Conservation (phyloP, 352 stramenopile species). For the Thalassiosira livingstoniorum region DNA sequence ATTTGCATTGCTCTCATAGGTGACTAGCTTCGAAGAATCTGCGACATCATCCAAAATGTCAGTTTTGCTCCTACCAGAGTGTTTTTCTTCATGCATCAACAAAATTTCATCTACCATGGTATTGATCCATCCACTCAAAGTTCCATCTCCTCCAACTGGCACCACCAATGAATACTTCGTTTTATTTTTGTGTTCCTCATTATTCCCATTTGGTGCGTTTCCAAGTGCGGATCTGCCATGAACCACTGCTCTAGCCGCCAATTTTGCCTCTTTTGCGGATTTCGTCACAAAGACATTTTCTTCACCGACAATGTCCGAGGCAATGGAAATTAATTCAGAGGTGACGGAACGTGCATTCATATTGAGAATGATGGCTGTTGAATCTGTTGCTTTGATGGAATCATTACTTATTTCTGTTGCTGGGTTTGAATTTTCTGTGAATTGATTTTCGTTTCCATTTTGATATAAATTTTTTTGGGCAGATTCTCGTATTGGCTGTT, state of each 20-base stretch:
- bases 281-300: constrained; percentile 64
- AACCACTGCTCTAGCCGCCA: constrained; percentile 50
- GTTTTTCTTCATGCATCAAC: constrained; percentile 11
- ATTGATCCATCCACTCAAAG: constrained; percentile 72
- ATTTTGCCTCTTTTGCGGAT: constrained; percentile 53
- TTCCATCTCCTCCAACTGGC: constrained; percentile 77
- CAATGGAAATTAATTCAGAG: constrained; percentile 44
- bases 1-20: too few relatives aligned
- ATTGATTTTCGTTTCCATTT: too few relatives aligned
- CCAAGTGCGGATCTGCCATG: background rate
- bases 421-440: too few relatives aligned
- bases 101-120: constrained; percentile 48
- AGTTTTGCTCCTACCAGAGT: background rate
- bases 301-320: constrained; percentile 43
- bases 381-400: too few relatives aligned
- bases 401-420: too few relatives aligned
- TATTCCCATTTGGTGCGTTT: background rate
- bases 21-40: background rate
- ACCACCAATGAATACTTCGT: constrained; percentile 59
- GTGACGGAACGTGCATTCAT: constrained; percentile 69
- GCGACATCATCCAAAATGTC: constrained; percentile 6
- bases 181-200: background rate
- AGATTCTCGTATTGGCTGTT: too few relatives aligned
- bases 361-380: constrained; percentile 74
- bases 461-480: too few relatives aligned